Evolutionary conservation across 2,329 filamentous ascomycete species (phyloP).

Genomic region (Cladophialophora psammophila): DNA sequence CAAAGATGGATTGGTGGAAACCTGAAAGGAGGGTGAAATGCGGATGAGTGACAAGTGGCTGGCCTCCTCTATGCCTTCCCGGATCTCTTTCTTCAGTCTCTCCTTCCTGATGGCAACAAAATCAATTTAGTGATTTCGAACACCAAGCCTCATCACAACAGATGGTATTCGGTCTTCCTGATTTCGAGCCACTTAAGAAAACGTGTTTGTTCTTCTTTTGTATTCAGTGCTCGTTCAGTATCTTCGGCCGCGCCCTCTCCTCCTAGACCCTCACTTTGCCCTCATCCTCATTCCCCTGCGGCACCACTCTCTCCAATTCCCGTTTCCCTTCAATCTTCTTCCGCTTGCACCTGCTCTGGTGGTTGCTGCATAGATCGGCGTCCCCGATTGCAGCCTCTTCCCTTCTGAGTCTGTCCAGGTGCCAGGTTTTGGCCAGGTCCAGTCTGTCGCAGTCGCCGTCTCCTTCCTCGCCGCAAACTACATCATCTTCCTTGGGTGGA

Average conservation of each 20-base stretch:
- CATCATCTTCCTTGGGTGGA: slow-evolving; percentile 2
- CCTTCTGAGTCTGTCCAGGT: background rate
- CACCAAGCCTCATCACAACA: background rate
- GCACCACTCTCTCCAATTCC: background rate
- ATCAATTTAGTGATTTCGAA: background rate
- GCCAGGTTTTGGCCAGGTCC: background rate
- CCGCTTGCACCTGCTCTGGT: background rate
- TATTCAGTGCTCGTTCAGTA: background rate
- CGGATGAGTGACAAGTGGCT: background rate
- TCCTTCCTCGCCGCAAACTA: background rate
- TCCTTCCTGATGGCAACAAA: slow-evolving; percentile 1
- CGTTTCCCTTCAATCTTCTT: background rate
- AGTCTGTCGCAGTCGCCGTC: background rate
- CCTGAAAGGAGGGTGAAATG: background rate
- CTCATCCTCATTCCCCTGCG: background rate
- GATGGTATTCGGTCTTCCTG: background rate
- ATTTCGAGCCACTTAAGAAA: background rate
- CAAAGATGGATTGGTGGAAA: background rate
- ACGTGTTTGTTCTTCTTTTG: background rate
- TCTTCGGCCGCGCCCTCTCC: background rate
- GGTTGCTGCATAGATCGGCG: background rate
- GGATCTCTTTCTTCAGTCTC: background rate
- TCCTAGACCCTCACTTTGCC: background rate
- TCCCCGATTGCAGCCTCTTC: background rate
- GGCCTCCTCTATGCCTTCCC: background rate